phyloP scores from a whole-genome alignment of 495 filamentous ascomycete species.

The Hapsidospora chrysogenum region DNA sequence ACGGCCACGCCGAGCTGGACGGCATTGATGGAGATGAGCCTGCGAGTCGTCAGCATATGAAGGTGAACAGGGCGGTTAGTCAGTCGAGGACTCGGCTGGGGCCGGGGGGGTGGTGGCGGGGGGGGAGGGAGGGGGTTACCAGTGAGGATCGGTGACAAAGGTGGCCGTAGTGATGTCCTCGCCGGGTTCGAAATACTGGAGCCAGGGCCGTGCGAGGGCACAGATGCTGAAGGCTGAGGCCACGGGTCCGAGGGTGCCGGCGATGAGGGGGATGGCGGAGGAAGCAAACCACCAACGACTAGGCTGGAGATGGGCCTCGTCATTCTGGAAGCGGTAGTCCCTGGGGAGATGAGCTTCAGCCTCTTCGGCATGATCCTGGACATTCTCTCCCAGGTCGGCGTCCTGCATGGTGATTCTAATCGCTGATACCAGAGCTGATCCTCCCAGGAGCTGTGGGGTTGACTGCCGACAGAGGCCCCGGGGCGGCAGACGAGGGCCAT shows the following conservation, averaged over 20 bases:
- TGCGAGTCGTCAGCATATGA: constrained; percentile 8
- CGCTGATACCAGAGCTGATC: too few relatives aligned
- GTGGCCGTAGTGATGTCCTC: constrained; percentile 27
- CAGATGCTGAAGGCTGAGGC: constrained; percentile 67
- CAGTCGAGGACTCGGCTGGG: neutral
- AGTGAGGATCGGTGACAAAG: constrained; percentile 49
- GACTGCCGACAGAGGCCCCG: too few relatives aligned
- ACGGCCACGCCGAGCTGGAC: constrained; percentile 56
- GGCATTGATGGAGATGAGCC: constrained; percentile 56
- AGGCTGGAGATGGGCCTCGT: constrained; percentile 33
- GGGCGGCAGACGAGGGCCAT: too few relatives aligned
- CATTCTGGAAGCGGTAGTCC: constrained; percentile 12
- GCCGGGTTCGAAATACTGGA: constrained; percentile 40
- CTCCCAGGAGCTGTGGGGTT: too few relatives aligned
- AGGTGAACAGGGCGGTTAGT: too few relatives aligned
- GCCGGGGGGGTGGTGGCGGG: neutral
- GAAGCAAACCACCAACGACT: constrained; percentile 79
- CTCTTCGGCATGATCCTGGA: constrained; percentile 28
- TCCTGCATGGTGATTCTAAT: constrained; percentile 49
- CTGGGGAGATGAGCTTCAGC: constrained; percentile 22
- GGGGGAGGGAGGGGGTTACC: constrained; percentile 23
- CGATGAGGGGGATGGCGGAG: constrained; percentile 64
- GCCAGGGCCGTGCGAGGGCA: constrained; percentile 57
- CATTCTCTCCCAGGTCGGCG: constrained; percentile 35
- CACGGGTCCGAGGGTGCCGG: constrained; percentile 73